These are phyloP conservation scores for Termitomyces sp. DNA, from an alignment of 1,284 basidiomycete genomes.

Conservation along the genomic window DNA sequence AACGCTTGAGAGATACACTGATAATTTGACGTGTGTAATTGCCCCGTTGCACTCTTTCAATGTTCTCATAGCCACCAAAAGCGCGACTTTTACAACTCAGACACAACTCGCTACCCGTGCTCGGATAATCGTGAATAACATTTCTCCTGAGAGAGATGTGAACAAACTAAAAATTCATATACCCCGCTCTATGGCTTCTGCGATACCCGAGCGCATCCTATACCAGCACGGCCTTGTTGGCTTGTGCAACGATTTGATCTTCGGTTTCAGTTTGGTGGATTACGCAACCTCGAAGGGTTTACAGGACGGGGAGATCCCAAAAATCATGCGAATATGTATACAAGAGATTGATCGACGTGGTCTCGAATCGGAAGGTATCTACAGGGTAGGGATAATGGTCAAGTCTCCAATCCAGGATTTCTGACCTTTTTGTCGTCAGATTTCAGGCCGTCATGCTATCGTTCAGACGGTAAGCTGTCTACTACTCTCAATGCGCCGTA, in stretches of 20 bases:
- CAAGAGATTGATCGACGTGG: slow-evolving; percentile 80
- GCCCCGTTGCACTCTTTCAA: not conserved
- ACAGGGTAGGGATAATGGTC: slow-evolving; percentile 49
- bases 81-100: slow-evolving; percentile 66
- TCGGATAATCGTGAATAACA: slow-evolving; percentile 52
- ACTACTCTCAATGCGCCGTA: not conserved
- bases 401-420: not conserved
- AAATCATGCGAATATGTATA: slow-evolving; percentile 82
- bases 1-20: slow-evolving; percentile 67
- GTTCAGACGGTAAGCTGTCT: slow-evolving; percentile 64
- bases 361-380: slow-evolving; percentile 81
- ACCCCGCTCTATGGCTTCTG: slow-evolving; percentile 53
- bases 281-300: slow-evolving; percentile 83
- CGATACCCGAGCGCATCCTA: slow-evolving; percentile 61
- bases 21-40: slow-evolving; percentile 64
- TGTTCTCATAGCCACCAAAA: slow-evolving; percentile 25
- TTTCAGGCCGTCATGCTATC: slow-evolving; percentile 80
- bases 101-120: slow-evolving; percentile 61
- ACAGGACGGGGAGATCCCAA: slow-evolving; percentile 74
- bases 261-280: slow-evolving; percentile 88
- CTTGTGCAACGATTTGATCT: slow-evolving; percentile 84
- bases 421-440: slow-evolving; percentile 34
- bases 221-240: slow-evolving; percentile 86
- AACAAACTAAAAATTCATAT: slow-evolving; percentile 50
- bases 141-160: slow-evolving; percentile 70